These are phyloP conservation scores for Earliella scabrosa DNA, from an alignment of 1,284 basidiomycete species.

Conservation along the genomic window DNA sequence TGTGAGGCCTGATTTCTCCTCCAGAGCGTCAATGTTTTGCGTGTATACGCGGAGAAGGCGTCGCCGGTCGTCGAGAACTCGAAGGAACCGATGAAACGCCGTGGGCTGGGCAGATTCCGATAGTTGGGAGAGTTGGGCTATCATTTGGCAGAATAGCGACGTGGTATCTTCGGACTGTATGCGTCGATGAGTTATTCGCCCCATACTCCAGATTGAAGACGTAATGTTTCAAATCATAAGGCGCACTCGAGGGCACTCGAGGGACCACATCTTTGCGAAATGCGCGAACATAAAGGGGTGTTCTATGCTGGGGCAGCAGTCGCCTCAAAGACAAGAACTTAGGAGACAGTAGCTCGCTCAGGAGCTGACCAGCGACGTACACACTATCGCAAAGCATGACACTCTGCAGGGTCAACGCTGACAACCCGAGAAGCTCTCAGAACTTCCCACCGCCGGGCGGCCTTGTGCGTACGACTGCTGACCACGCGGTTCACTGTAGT, in stretches of 20 bases:
- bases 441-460: no score
- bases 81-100: slow-evolving; percentile 81
- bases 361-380: no score
- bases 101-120: slow-evolving; percentile 81
- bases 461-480: no score
- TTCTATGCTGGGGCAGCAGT: no score
- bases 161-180: slow-evolving; percentile 73
- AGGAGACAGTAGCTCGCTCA: no score
- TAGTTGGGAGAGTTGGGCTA: slow-evolving; percentile 77
- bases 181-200: slow-evolving; percentile 2
- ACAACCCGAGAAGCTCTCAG: no score
- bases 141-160: slow-evolving; percentile 88
- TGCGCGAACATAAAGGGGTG: no score
- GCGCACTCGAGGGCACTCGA: no score
- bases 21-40: slow-evolving; percentile 93
- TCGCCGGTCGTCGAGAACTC: slow-evolving; percentile 76
- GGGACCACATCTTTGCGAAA: no score
- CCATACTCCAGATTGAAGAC: background rate
- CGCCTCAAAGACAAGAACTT: no score
- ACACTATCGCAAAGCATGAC: no score
- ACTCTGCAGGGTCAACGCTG: no score
- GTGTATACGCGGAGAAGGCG: slow-evolving; percentile 90
- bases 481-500: background rate
- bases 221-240: background rate
- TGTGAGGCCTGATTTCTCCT: slow-evolving; percentile 82